Percentiles rank a stretch among this genome's conserved stretches.
Conservation (phyloP, 2,329 filamentous ascomycete species). For the Elsinoe ampelina region DNA sequence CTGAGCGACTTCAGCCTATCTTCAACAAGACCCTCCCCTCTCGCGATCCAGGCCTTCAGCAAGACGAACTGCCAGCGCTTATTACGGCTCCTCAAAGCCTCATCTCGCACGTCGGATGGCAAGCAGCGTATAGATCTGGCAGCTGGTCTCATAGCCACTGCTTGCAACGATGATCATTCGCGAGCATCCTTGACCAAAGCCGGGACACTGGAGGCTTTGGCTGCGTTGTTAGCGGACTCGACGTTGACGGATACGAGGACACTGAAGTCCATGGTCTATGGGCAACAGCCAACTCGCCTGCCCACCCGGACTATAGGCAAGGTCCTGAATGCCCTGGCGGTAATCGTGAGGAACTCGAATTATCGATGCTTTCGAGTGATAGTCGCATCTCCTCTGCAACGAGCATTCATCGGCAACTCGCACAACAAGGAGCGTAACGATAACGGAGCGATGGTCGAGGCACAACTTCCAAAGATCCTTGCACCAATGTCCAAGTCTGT, state of each 20-base stretch:
- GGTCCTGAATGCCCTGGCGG: conserved; percentile 66
- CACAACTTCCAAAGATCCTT: conserved; percentile 16
- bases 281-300: conserved; percentile 45
- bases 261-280: conserved; percentile 17
- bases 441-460: conserved; percentile 3
- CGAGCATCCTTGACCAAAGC: conserved; percentile 61
- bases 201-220: conserved; percentile 70
- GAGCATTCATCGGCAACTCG: conserved; percentile 22
- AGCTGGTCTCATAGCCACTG: conserved; percentile 48
- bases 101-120: conserved; percentile 41
- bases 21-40: conserved; percentile 9
- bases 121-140: conserved; percentile 56
- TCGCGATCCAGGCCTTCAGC: conserved; percentile 47
- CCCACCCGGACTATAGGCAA: conserved; percentile 51
- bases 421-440: conserved; percentile 13
- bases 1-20: conserved; percentile 7
- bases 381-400: conserved; percentile 38
- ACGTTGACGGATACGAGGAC: conserved; percentile 4
- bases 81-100: conserved; percentile 54
- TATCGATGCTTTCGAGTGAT: conserved; percentile 58
- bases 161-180: conserved; percentile 61
- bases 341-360: conserved; percentile 69
- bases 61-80: conserved; percentile 53
- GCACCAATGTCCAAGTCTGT: conserved; percentile 16
- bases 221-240: conserved; percentile 52